A percentile compares a stretch with the other conserved stretches of the same genome.
These are phyloP conservation scores for Bullera alba DNA, from an alignment of 768 basidiomycete genomes.

Conservation along the genomic window DNA sequence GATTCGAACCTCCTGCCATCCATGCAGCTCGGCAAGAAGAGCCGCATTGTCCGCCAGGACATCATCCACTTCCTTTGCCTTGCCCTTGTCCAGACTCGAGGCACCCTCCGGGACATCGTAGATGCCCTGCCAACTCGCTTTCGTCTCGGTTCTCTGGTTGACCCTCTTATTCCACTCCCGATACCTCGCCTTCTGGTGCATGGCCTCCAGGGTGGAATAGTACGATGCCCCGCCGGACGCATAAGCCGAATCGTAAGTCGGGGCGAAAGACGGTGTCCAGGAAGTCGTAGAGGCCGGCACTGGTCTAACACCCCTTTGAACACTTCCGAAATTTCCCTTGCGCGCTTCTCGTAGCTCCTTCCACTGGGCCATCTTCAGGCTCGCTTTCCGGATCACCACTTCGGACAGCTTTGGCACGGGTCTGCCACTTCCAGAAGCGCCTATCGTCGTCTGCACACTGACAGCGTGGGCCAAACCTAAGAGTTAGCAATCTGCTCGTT, in stretches of 20 bases:
- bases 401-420: slow-evolving; percentile 9
- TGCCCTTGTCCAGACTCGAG: slow-evolving; percentile 2
- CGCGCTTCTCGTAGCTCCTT: slow-evolving; percentile 15
- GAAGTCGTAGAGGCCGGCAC: neutral
- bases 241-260: slow-evolving; percentile 32
- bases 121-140: neutral
- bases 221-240: slow-evolving; percentile 27
- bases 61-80: slow-evolving; percentile 14
- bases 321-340: slow-evolving; percentile 31
- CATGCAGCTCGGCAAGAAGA: slow-evolving; percentile 29
- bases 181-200: slow-evolving; percentile 25
- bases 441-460: slow-evolving; percentile 19
- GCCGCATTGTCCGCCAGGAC: slow-evolving; percentile 26
- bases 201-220: slow-evolving; percentile 29
- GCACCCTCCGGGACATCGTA: neutral
- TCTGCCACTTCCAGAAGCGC: neutral
- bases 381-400: slow-evolving; percentile 21
- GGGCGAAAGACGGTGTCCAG: slow-evolving; percentile 39
- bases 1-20: slow-evolving; percentile 36
- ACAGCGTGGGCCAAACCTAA: slow-evolving; percentile 26
- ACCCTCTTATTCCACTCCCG: slow-evolving; percentile 12
- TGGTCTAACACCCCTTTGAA: slow-evolving; percentile 19
- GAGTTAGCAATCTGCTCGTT: slow-evolving; percentile 2
- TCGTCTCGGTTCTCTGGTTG: neutral
- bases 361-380: slow-evolving; percentile 30